A percentile compares a stretch with the other conserved stretches of the same genome.
Evolutionary conservation across 2,329 filamentous ascomycete genomes (phyloP).

Genomic region (Aspergillus neotritici): DNA sequence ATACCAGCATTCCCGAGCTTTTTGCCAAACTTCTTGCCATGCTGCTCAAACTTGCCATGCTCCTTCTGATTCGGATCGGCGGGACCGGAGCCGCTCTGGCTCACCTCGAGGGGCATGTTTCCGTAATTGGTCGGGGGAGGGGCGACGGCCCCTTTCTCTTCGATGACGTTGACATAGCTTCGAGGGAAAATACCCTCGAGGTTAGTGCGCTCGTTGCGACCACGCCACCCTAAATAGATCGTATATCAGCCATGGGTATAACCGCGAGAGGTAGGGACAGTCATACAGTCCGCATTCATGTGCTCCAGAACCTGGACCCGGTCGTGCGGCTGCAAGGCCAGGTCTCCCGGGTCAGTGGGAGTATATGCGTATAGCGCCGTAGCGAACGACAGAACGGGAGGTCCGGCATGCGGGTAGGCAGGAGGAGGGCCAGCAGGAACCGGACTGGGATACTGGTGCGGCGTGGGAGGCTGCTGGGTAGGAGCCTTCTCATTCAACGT

Average conservation of each 20-base stretch:
- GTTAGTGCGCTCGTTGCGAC: constrained; percentile 74
- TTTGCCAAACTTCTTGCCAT: constrained; percentile 93
- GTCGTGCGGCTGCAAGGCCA: constrained; percentile 76
- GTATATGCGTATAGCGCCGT: constrained; percentile 79
- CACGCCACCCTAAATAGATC: constrained; percentile 60
- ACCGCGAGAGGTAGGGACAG: background rate
- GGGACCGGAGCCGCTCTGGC: constrained; percentile 48
- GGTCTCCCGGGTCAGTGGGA: constrained; percentile 73
- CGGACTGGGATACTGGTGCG: constrained; percentile 40
- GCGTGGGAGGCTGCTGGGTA: constrained; percentile 25
- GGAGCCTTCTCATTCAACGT: constrained; percentile 40
- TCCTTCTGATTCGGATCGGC: constrained; percentile 39
- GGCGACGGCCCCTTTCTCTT: constrained; percentile 52
- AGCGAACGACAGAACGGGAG: constrained; percentile 62
- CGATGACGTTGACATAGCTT: constrained; percentile 71
- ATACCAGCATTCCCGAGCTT: constrained; percentile 69
- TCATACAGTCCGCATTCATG: constrained; percentile 83
- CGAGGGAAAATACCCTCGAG: constrained; percentile 92
- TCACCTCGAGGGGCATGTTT: constrained; percentile 71
- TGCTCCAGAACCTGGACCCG: constrained; percentile 75
- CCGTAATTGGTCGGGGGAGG: constrained; percentile 41
- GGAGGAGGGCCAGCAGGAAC: constrained; percentile 46
- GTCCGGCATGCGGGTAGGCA: constrained; percentile 44
- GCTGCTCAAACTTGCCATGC: constrained; percentile 61
- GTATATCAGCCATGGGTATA: constrained; percentile 10